Evolutionary conservation across 257 asterid species (phyloP), one percentile per base, ranked within the genome.

Genomic region (Penstemon eatonii): DNA sequence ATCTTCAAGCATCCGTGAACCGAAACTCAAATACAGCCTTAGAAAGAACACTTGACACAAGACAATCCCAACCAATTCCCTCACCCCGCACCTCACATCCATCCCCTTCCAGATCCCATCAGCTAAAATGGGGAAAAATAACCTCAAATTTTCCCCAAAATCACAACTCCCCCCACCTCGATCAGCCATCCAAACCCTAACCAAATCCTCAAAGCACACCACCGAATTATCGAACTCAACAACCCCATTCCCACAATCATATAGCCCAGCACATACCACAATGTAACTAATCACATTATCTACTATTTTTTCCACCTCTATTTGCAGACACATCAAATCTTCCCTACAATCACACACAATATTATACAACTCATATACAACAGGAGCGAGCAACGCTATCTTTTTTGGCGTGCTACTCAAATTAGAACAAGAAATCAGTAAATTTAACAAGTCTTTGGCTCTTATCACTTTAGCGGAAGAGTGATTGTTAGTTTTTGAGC

Each of bases 311-410:
- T 71, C 82, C 3, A 78, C 79, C 68, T 81, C 95, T 52, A 52
- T 58, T 52, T 68, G 76, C 78, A 79, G 81, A 25, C 71, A 54
- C 43, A 57, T 8, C 57, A 68, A 90, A 44, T 67, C 62, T 18
- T 55, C 58, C 38, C 73, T 53, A 68, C 75, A 56, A 53, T 78
- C 90, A 41, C 67, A 59, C 9, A 83, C 72, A 9, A 83, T 51
- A 67, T 83, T 78, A 76, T 77, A 81, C 79, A 91, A 33, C 67
- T 79, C 83, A 47, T 71, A 89, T 2, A 89, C 78, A 66, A 87
- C 84, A 1, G 98, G 98, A 5, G 98, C 95, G 12, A 91, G 89
- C 45, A 89, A 60, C 33, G 86, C 94, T 3, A 86, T 78, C 86
- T 73, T 89, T 67, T 89, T 89, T 9, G 75, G 44, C 46, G 84